Evolutionary conservation across 2,329 filamentous ascomycete genomes (phyloP).

Genomic region (Sporothrix phasma): DNA sequence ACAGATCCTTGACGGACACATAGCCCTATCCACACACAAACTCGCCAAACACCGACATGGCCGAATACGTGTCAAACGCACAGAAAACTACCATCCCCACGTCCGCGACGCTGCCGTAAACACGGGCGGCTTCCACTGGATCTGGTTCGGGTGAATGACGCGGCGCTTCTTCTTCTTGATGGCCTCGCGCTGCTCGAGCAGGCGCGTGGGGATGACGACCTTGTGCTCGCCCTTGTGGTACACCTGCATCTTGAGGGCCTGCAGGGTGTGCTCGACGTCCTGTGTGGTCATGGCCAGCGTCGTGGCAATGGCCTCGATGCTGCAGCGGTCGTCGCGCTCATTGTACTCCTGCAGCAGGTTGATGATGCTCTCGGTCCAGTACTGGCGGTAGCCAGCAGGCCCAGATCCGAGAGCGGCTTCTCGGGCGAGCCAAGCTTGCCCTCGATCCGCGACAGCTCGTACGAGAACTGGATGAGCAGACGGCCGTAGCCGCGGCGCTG

Average conservation of each 20-base stretch:
- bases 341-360: slow-evolving; percentile 70
- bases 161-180: slow-evolving; percentile 68
- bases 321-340: slow-evolving; percentile 60
- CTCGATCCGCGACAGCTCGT: slow-evolving; percentile 92
- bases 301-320: slow-evolving; percentile 73
- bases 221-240: slow-evolving; percentile 97
- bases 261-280: slow-evolving; percentile 89
- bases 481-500: slow-evolving; percentile 91
- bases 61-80: neutral
- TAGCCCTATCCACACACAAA: neutral
- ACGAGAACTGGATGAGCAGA: slow-evolving; percentile 91
- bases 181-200: slow-evolving; percentile 71
- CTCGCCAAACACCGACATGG: neutral
- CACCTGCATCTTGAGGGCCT: slow-evolving; percentile 87
- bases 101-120: slow-evolving; percentile 84
- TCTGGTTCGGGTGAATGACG: slow-evolving; percentile 62
- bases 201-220: slow-evolving; percentile 78
- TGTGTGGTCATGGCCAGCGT: slow-evolving; percentile 90
- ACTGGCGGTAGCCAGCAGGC: slow-evolving; percentile 87
- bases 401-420: slow-evolving; percentile 89
- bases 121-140: slow-evolving; percentile 94
- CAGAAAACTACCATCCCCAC: slow-evolving; percentile 71
- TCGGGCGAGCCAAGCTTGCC: slow-evolving; percentile 91
- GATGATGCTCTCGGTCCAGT: slow-evolving; percentile 93
- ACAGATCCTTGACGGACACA: neutral